Conservation (phyloP, 495 filamentous ascomycete genomes). For the Penicillium bialowiezense region DNA sequence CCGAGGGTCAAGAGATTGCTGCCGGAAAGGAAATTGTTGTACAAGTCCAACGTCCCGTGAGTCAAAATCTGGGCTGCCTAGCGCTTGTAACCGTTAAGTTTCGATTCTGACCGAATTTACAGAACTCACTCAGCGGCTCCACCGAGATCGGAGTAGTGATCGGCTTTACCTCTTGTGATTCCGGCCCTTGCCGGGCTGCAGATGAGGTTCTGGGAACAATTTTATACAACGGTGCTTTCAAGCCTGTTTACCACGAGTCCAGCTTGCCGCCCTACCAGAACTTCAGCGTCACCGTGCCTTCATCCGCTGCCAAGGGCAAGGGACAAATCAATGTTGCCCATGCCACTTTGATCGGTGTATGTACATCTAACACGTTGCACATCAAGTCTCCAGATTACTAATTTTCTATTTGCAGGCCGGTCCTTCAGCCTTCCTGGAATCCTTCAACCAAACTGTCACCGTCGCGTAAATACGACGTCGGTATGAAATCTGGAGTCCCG, state of each 20-base stretch:
- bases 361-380: conserved; percentile 6
- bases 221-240: conserved; percentile 31
- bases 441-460: conserved; percentile 15
- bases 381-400: background rate
- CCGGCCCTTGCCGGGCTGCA: conserved; percentile 13
- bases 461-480: background rate
- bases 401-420: conserved; percentile 14
- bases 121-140: conserved; percentile 32
- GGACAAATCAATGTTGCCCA: conserved; percentile 35
- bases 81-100: background rate
- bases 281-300: conserved; percentile 34
- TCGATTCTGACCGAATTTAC: background rate
- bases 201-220: conserved; percentile 25
- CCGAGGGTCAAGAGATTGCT: conserved; percentile 10
- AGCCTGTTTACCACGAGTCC: conserved; percentile 31
- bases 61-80: background rate
- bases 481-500: background rate
- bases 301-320: conserved; percentile 9
- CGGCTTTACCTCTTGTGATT: conserved; percentile 28
- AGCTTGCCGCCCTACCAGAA: conserved; percentile 32
- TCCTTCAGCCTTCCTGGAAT: conserved; percentile 14
- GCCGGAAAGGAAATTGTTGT: conserved; percentile 22
- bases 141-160: conserved; percentile 33
- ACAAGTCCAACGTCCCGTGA: conserved; percentile 34
- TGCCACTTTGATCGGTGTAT: conserved; percentile 35